A percentile compares a stretch with the other conserved stretches of the same genome.
Evolutionary conservation across 805 yeast genomes (phyloP).

Genomic region (Teunomyces funiuensis): DNA sequence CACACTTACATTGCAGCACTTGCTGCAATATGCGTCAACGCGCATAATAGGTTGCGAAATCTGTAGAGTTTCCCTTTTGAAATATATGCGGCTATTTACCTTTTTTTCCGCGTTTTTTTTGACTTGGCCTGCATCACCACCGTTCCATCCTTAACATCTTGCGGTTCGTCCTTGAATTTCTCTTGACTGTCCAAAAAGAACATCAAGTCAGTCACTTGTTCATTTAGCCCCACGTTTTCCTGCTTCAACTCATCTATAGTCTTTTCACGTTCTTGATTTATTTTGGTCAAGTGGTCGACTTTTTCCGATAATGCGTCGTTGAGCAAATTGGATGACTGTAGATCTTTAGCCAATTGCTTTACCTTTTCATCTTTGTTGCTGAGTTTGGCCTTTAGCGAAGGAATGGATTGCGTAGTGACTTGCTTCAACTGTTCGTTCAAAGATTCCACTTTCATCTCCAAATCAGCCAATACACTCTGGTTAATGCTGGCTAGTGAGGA

Average conservation of each 20-base stretch:
- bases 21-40: conserved; percentile 4
- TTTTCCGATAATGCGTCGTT: conserved; percentile 41
- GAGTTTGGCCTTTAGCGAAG: conserved; percentile 33
- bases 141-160: conserved; percentile 72
- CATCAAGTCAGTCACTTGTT: conserved; percentile 77
- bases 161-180: conserved; percentile 67
- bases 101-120: not conserved
- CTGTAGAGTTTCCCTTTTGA: not conserved
- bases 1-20: not conserved
- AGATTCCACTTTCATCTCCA: conserved; percentile 31
- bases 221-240: conserved; percentile 51
- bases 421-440: conserved; percentile 20
- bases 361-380: conserved; percentile 29
- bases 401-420: conserved; percentile 29
- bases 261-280: conserved; percentile 25
- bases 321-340: conserved; percentile 30
- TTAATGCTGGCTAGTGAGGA: conserved; percentile 12
- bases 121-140: conserved; percentile 44
- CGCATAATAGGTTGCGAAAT: not conserved
- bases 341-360: conserved; percentile 28
- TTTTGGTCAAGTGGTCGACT: conserved; percentile 32
- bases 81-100: not conserved
- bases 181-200: conserved; percentile 72
- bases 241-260: conserved; percentile 25
- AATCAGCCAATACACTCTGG: conserved; percentile 16